Percentiles rank a stretch among this genome's conserved stretches.
Evolutionary conservation across 202 grass and related monocot species (phyloP).

Genomic region (Bolboschoenoplectus hybrid): DNA sequence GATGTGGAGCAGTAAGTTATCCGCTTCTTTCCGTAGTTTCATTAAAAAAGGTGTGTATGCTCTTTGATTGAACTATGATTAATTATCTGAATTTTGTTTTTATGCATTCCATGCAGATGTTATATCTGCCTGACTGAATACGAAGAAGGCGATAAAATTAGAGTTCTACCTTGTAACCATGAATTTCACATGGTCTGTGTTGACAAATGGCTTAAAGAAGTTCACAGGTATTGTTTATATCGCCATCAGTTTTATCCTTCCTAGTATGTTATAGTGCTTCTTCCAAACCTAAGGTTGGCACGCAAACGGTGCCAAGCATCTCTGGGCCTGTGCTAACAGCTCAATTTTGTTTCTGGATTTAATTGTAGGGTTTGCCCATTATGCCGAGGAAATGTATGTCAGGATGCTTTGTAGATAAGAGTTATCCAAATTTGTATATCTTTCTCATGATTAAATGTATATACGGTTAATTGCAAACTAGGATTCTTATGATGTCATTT

Average conservation of each 20-base stretch:
- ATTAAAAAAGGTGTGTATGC: neutral
- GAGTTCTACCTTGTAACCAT: constrained; percentile 89
- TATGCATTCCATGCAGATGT: constrained; percentile 54
- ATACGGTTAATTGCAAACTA: constrained; percentile 30
- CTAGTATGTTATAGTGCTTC: no score
- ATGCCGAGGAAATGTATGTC: constrained; percentile 79
- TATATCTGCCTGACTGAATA: constrained; percentile 96
- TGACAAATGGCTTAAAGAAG: constrained; percentile 99
- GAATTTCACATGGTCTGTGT: constrained; percentile 87
- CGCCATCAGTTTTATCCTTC: neutral
- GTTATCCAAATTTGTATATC: constrained; percentile 24
- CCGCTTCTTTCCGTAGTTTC: constrained; percentile 35
- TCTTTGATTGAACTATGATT: constrained; percentile 5
- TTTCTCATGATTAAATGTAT: constrained; percentile 29
- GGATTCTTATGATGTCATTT: constrained; percentile 23
- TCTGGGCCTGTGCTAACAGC: neutral
- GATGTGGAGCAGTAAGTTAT: constrained; percentile 93
- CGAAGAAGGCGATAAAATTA: constrained; percentile 84
- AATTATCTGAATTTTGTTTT: constrained; percentile 16
- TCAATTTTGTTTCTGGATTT: constrained; percentile 33
- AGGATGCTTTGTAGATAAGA: constrained; percentile 46
- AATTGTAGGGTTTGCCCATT: constrained; percentile 74
- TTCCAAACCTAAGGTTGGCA: no score
- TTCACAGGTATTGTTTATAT: constrained; percentile 64
- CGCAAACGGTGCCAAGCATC: neutral